Percentiles rank a stretch among this genome's conserved stretches.
Evolutionary conservation across 1,284 basidiomycete genomes (phyloP).

Genomic region (Rhodotorula mucilaginosa): DNA sequence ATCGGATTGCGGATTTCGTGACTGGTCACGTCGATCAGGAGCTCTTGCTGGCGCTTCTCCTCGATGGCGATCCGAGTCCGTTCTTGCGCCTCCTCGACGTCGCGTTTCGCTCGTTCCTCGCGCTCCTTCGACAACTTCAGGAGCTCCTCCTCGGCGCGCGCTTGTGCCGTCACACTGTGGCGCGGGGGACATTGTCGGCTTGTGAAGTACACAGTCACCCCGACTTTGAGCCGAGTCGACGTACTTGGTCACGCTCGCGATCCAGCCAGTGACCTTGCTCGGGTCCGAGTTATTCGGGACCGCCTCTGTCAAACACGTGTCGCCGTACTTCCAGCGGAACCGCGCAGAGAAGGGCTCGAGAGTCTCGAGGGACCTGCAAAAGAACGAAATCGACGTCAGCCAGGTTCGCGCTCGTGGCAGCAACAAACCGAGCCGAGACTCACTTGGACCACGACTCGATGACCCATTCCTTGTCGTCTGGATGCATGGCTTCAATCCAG

Average conservation of each 20-base stretch:
- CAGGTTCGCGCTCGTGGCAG: too few relatives aligned
- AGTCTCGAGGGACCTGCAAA: not conserved
- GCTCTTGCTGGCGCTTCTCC: constrained; percentile 31
- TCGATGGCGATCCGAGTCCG: constrained; percentile 14
- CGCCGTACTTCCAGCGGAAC: constrained; percentile 22
- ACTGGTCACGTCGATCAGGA: constrained; percentile 34
- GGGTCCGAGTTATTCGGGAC: constrained; percentile 8
- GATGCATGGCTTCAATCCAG: constrained; percentile 11
- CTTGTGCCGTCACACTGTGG: constrained; percentile 14
- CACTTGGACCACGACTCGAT: not conserved
- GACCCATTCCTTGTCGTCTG: constrained; percentile 15
- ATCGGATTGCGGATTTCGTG: constrained; percentile 37
- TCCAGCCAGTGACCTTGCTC: constrained; percentile 11
- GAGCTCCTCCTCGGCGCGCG: constrained; percentile 19
- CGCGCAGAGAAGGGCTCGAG: constrained; percentile 14
- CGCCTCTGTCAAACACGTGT: constrained; percentile 13
- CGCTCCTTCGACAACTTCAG: constrained; percentile 22
- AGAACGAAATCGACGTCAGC: too few relatives aligned
- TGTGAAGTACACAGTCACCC: not conserved
- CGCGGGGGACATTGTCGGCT: not conserved
- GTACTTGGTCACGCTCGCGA: constrained; percentile 20
- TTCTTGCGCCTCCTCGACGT: constrained; percentile 25
- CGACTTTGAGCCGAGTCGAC: not conserved
- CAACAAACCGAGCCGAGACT: not conserved
- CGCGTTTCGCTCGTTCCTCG: constrained; percentile 22